These are phyloP conservation scores for Suillus plorans DNA, from an alignment of 768 basidiomycete genomes.

Conservation along the genomic window DNA sequence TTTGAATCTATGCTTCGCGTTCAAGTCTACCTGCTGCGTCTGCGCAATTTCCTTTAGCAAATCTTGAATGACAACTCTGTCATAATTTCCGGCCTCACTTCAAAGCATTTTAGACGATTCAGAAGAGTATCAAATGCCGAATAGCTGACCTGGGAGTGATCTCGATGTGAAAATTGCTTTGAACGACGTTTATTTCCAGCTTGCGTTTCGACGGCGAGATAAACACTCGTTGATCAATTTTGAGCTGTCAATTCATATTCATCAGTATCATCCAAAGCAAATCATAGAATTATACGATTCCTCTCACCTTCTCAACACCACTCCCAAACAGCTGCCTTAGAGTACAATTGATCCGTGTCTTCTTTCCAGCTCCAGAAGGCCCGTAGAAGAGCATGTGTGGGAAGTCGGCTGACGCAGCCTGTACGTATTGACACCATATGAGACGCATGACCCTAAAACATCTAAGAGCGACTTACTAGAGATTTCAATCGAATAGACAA, in stretches of 20 bases:
- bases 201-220: constrained; percentile 92
- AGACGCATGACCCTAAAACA: background rate
- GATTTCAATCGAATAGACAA: constrained; percentile 81
- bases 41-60: constrained; percentile 98
- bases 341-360: constrained; percentile 92
- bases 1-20: constrained; percentile 95
- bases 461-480: constrained; percentile 47
- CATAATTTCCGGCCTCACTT: constrained; percentile 95
- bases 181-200: constrained; percentile 94
- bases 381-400: constrained; percentile 98
- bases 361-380: constrained; percentile 96
- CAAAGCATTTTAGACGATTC: constrained; percentile 1
- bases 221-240: constrained; percentile 97
- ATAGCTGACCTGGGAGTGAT: constrained; percentile 85
- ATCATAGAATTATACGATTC: background rate
- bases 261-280: background rate
- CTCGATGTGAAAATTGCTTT: constrained; percentile 97
- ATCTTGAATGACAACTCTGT: constrained; percentile 94
- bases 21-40: constrained; percentile 96
- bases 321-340: constrained; percentile 86
- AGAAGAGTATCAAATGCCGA: background rate
- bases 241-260: constrained; percentile 58
- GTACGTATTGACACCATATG: constrained; percentile 3
- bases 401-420: constrained; percentile 92
- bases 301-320: constrained; percentile 85